Percentiles rank a stretch among this genome's conserved stretches.
phyloP scores from a whole-genome alignment of 495 filamentous ascomycete genomes.

The Tuber brumale region DNA sequence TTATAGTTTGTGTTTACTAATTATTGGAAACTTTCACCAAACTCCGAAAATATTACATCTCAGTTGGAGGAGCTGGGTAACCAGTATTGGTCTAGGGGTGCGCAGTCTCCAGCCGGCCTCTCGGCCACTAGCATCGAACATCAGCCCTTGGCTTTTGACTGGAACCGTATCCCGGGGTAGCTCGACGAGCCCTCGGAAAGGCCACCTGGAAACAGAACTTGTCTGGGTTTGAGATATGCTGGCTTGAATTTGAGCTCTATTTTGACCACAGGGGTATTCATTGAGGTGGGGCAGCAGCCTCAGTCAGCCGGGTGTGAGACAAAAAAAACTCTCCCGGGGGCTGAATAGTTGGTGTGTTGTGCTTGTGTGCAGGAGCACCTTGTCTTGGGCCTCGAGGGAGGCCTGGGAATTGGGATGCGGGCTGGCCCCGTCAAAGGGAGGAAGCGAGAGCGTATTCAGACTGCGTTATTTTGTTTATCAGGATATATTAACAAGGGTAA shows the following conservation, averaged over 20 bases:
- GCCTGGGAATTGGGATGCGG: not conserved
- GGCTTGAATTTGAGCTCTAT: not conserved
- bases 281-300: not conserved
- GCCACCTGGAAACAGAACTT: not conserved
- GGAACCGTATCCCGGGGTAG: not conserved
- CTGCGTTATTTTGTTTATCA: not conserved
- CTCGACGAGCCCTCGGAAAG: not conserved
- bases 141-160: not conserved
- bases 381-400: not conserved
- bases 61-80: not conserved
- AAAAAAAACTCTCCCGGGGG: not conserved
- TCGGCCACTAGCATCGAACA: not conserved
- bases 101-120: not conserved
- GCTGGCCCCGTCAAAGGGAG: not conserved
- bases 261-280: not conserved
- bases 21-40: not conserved
- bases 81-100: not conserved
- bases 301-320: not conserved
- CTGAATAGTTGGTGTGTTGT: not conserved
- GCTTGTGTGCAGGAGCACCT: not conserved
- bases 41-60: not conserved
- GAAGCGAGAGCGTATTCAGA: not conserved
- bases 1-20: not conserved
- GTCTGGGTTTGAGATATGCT: not conserved
- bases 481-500: not conserved